Evolutionary conservation across 768 basidiomycete species (phyloP), one percentile per base, ranked within the genome.

Genomic region (Lentinula guzmanii): DNA sequence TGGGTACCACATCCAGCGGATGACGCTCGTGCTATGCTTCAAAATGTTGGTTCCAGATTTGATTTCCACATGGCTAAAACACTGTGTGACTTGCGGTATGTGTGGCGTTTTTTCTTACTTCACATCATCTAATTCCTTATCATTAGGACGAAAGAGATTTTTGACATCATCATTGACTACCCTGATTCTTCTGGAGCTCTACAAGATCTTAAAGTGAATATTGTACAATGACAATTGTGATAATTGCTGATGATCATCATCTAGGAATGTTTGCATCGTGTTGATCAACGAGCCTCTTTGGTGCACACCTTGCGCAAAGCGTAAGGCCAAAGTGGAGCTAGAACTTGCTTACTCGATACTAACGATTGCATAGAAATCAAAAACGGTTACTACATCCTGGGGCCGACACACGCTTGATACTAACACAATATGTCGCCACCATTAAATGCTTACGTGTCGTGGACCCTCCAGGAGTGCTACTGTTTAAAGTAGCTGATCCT

Each of bases 11-110:
- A n/a, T 51, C 52, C 64, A 92, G 84, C 84, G 64, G 84, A 90
- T 61, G 86, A 94, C 72, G 84, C 89, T 35, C 77, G 86, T 68
- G 71, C 79, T 39, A 81, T 90, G 85, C 74, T 96, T 55, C 83
- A 86, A 67, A 88, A 88, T 2, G 85, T 93, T 13, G 88, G 90
- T 24, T 85, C 89, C 1, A 78, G 91, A 48, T 91, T 98, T 68
- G 95, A 98, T 66, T 95, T 93, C 66, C 91, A 96, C 65, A 86
- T 98, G 67, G 91, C 93, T 72, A 95, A 95, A 71, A 92, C 89
- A 2, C 76, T 98, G 28, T 93, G 90, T 69, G 91, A 95, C 70
- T 75, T 96, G 57, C 78, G 94, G 93, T 92, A 60, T 41, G 81
- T 70, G 10, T 33, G 7, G 21, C 21, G 21, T 21, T 21, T 28